Evolutionary conservation across 495 filamentous ascomycete species (phyloP).

Genomic region (Pyrenopolyporus hunteri): DNA sequence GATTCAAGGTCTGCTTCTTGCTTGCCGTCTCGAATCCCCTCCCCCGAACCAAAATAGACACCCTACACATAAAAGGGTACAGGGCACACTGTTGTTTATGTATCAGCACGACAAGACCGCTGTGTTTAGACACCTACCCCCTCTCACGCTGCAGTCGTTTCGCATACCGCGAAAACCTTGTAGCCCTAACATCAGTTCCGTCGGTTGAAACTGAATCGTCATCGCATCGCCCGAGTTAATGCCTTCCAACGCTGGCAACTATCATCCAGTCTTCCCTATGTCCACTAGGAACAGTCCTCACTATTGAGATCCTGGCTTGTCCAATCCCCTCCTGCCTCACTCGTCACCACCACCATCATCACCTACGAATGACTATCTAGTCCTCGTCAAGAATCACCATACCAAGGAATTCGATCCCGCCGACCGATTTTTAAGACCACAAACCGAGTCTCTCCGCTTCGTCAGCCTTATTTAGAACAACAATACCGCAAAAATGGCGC

Average conservation of each 20-base stretch:
- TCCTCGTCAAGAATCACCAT: constrained; percentile 20
- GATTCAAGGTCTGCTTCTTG: constrained; percentile 21
- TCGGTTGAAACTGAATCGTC: constrained; percentile 71
- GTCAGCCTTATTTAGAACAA: constrained; percentile 39
- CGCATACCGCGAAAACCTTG: constrained; percentile 87
- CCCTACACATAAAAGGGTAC: constrained; percentile 49
- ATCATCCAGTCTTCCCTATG: constrained; percentile 55
- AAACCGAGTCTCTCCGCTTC: constrained; percentile 33
- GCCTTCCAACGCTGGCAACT: constrained; percentile 55
- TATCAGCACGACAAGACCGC: constrained; percentile 61
- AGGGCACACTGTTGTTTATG: constrained; percentile 60
- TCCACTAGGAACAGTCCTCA: constrained; percentile 55
- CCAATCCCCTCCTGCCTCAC: constrained; percentile 30
- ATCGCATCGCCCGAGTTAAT: constrained; percentile 57
- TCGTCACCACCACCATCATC: constrained; percentile 19
- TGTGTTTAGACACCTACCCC: constrained; percentile 76
- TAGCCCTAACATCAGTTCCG: constrained; percentile 79
- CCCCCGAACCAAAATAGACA: constrained; percentile 31
- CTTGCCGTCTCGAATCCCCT: constrained; percentile 5
- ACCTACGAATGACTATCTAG: constrained; percentile 42
- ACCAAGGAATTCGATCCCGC: constrained; percentile 31
- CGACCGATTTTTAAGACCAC: constrained; percentile 27
- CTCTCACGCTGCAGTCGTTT: constrained; percentile 92
- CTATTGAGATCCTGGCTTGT: constrained; percentile 55
- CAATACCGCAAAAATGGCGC: constrained; percentile 62